These are phyloP conservation scores for Peribolospora baueri DNA, from an alignment of 768 basidiomycete genomes.

Conservation along the genomic window DNA sequence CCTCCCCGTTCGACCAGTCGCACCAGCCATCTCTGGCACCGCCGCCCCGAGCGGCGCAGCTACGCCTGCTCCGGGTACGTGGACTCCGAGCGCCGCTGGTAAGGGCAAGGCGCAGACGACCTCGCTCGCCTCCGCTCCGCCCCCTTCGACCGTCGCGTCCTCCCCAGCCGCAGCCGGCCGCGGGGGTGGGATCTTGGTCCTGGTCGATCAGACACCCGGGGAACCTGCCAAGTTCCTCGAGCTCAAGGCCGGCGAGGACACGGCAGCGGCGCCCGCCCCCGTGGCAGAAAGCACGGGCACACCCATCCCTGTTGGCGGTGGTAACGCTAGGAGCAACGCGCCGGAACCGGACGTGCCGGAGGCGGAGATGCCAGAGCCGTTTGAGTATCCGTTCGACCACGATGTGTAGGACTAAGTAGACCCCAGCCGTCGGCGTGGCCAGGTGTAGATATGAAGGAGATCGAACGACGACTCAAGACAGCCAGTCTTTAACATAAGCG, in stretches of 20 bases:
- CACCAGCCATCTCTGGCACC: conserved; percentile 18
- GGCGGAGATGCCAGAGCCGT: conserved; percentile 6
- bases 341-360: conserved; percentile 2
- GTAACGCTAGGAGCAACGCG: not conserved
- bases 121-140: conserved; percentile 7
- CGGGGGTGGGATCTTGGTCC: conserved; percentile 67
- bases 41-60: not conserved
- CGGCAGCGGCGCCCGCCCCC: not conserved
- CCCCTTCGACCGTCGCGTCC: conserved; percentile 13
- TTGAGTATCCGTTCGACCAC: conserved; percentile 7
- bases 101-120: not conserved
- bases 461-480: too few relatives aligned
- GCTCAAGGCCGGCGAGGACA: conserved; percentile 18
- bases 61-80: not conserved
- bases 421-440: too few relatives aligned
- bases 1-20: conserved; percentile 64
- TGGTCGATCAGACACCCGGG: conserved; percentile 46
- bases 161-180: conserved; percentile 25
- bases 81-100: not conserved
- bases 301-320: not conserved
- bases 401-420: not conserved
- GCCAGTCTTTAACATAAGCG: too few relatives aligned
- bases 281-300: conserved; percentile 1
- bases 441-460: too few relatives aligned
- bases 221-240: conserved; percentile 53